Conservation (phyloP, 2,329 filamentous ascomycete species). For the Xylariaceae sp. region DNA sequence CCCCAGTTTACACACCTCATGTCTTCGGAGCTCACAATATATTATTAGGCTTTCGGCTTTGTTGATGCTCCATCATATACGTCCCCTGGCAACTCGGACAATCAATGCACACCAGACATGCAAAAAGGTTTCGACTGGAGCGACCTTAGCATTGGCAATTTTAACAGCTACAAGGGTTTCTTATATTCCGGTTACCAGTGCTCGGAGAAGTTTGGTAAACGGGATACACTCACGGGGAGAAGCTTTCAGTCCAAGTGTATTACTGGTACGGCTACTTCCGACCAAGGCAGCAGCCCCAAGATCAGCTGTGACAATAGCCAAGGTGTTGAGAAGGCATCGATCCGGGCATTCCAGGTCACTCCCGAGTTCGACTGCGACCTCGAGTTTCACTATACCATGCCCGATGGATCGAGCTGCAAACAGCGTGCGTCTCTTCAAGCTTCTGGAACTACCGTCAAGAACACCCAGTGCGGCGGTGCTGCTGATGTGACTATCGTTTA, state of each 20-base stretch:
- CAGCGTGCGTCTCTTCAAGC: constrained; percentile 64
- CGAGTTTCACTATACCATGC: constrained; percentile 83
- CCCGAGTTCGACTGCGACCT: constrained; percentile 71
- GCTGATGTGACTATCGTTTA: constrained; percentile 69
- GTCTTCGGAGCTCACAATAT: constrained; percentile 4
- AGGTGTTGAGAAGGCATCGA: constrained; percentile 60
- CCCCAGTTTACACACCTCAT: neutral
- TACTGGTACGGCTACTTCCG: constrained; percentile 45
- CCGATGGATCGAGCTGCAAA: constrained; percentile 75
- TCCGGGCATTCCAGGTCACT: constrained; percentile 66
- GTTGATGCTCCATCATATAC: constrained; percentile 47
- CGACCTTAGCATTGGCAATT: constrained; percentile 53
- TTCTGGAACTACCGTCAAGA: constrained; percentile 64
- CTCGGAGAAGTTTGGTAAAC: constrained; percentile 52
- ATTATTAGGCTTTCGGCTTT: constrained; percentile 24
- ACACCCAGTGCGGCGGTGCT: constrained; percentile 89
- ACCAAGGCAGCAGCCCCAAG: constrained; percentile 47
- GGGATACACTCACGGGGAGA: constrained; percentile 49
- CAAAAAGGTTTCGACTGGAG: constrained; percentile 66
- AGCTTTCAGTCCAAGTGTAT: constrained; percentile 55
- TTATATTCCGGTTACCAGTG: constrained; percentile 69
- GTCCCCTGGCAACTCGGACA: constrained; percentile 67
- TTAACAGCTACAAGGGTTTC: constrained; percentile 66
- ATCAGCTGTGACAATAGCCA: constrained; percentile 47
- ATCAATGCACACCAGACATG: constrained; percentile 69